phyloP scores from a whole-genome alignment of 345 rosid genomes.

The Pistacia vera region DNA sequence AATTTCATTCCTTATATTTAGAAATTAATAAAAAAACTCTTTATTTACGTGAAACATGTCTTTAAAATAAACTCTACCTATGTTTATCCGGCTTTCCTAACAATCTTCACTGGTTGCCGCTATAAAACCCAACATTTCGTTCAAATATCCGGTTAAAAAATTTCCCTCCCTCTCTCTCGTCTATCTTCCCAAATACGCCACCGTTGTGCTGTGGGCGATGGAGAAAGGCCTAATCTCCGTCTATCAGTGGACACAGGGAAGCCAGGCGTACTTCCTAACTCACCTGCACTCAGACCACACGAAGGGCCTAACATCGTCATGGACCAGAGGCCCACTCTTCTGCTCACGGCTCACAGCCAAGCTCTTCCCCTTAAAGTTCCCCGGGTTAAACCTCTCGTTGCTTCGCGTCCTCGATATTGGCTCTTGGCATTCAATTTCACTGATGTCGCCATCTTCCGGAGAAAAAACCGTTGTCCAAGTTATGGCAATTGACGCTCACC shows the following conservation, averaged over 20 bases:
- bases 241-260: slow-evolving; percentile 66
- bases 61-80: too few species aligned
- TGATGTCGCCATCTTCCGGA: slow-evolving; percentile 50
- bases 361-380: slow-evolving; percentile 71
- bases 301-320: slow-evolving; percentile 55
- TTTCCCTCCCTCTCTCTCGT: neutral
- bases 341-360: slow-evolving; percentile 79
- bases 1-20: too few species aligned
- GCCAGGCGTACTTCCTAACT: slow-evolving; percentile 77
- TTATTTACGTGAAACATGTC: too few species aligned
- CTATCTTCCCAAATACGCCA: too few species aligned
- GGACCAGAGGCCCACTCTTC: slow-evolving; percentile 68
- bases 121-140: neutral
- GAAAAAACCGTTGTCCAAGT: slow-evolving; percentile 40
- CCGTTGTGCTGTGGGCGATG: slow-evolving; percentile 28
- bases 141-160: neutral
- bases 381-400: slow-evolving; percentile 60
- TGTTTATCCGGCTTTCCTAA: too few species aligned
- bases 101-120: neutral
- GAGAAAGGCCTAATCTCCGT: slow-evolving; percentile 75
- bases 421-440: slow-evolving; percentile 57
- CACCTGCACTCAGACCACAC: slow-evolving; percentile 82
- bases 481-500: slow-evolving; percentile 71
- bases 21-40: too few species aligned
- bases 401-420: slow-evolving; percentile 57